phyloP scores from a whole-genome alignment of 108 stramenopile genomes.

The Chaetoceros tenuissimus region DNA sequence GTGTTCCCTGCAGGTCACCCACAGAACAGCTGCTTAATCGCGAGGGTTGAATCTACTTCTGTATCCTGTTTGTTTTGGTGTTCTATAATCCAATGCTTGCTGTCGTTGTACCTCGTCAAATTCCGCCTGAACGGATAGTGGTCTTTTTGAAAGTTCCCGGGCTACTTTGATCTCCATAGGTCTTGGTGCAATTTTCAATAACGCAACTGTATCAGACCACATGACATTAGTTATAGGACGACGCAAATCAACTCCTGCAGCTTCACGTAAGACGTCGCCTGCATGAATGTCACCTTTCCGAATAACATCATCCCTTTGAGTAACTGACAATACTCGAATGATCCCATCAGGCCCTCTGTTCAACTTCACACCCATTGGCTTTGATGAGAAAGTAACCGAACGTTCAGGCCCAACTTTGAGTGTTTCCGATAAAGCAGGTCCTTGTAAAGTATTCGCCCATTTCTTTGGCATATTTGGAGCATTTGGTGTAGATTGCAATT shows the following conservation, averaged over 20 bases:
- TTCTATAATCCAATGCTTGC: not conserved
- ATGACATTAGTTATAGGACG: constrained; percentile 81
- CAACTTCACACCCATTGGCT: constrained; percentile 75
- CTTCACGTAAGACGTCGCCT: constrained; percentile 78
- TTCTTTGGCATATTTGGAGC: constrained; percentile 66
- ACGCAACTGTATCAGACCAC: constrained; percentile 86
- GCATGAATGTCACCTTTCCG: constrained; percentile 57
- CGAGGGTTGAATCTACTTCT: too few relatives aligned
- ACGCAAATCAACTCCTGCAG: constrained; percentile 75
- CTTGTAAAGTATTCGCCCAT: constrained; percentile 72
- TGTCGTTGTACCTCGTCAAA: not conserved
- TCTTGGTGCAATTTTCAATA: constrained; percentile 79
- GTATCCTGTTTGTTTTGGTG: too few relatives aligned
- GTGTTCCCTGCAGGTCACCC: too few relatives aligned
- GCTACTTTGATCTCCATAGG: constrained; percentile 67
- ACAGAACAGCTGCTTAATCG: too few relatives aligned
- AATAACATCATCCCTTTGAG: constrained; percentile 58
- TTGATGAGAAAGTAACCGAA: constrained; percentile 55
- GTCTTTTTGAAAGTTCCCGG: constrained; percentile 30
- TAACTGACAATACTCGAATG: constrained; percentile 69
- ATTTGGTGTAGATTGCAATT: constrained; percentile 48
- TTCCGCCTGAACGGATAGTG: constrained; percentile 2
- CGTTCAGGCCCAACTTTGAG: constrained; percentile 56
- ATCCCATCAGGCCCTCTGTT: constrained; percentile 81
- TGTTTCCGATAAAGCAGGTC: constrained; percentile 25